phyloP scores from a whole-genome alignment of 1,284 basidiomycete genomes.

The Neonothopanus nambi region DNA sequence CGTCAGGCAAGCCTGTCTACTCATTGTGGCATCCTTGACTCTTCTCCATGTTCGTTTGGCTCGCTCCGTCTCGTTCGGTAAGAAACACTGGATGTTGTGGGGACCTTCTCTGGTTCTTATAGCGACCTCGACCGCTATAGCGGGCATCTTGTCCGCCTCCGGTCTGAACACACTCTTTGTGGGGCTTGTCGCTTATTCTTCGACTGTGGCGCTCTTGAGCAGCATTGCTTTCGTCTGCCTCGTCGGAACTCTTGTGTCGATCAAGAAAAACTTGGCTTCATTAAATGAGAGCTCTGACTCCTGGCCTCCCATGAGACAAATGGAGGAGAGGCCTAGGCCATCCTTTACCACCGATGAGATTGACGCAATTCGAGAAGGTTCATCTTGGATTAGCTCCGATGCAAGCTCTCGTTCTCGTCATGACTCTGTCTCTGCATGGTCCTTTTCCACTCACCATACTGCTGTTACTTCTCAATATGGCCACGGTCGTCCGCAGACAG shows the following conservation, averaged over 20 bases:
- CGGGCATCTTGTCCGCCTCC: slow-evolving; percentile 56
- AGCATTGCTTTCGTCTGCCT: slow-evolving; percentile 55
- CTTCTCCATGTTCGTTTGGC: slow-evolving; percentile 68
- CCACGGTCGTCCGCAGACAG: slow-evolving; percentile 36
- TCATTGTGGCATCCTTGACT: slow-evolving; percentile 58
- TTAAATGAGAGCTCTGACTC: slow-evolving; percentile 50
- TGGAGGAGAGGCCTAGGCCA: slow-evolving; percentile 52
- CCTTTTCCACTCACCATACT: slow-evolving; percentile 66
- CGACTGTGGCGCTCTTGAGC: slow-evolving; percentile 50
- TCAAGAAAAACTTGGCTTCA: slow-evolving; percentile 60
- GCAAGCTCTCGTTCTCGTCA: slow-evolving; percentile 54
- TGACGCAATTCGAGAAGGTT: slow-evolving; percentile 66
- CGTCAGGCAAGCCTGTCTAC: slow-evolving; percentile 62
- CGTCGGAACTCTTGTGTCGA: slow-evolving; percentile 56
- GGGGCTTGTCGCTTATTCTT: slow-evolving; percentile 60
- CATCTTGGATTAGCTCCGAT: slow-evolving; percentile 74
- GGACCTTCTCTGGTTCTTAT: slow-evolving; percentile 56
- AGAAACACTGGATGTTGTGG: slow-evolving; percentile 70
- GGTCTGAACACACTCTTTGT: slow-evolving; percentile 55
- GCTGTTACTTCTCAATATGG: slow-evolving; percentile 36
- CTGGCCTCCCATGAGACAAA: slow-evolving; percentile 54
- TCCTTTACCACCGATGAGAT: slow-evolving; percentile 70
- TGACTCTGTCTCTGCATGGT: slow-evolving; percentile 64
- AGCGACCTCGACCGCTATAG: slow-evolving; percentile 54
- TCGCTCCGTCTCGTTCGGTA: slow-evolving; percentile 65